Conservation (phyloP, 192 early-diverging fungal genomes). For the Linnemannia elongata region DNA sequence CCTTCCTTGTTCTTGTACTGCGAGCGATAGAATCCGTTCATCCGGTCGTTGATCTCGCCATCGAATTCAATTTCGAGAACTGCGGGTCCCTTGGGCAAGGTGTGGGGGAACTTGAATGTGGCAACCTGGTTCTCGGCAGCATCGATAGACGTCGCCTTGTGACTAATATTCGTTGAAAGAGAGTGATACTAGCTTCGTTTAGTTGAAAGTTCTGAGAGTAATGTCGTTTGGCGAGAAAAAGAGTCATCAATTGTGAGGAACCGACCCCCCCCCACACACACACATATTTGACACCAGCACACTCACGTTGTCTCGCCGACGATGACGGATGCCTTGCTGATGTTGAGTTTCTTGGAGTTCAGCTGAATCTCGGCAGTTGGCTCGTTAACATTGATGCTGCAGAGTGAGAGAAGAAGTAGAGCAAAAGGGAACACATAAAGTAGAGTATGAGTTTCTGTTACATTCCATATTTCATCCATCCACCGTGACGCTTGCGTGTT, state of each 20-base stretch:
- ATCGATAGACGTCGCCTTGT: constrained; percentile 55
- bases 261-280: too few species aligned
- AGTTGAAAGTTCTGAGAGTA: too few species aligned
- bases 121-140: constrained; percentile 55
- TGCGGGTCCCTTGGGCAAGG: constrained; percentile 58
- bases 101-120: constrained; percentile 68
- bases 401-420: neutral
- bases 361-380: constrained; percentile 22
- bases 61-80: constrained; percentile 43
- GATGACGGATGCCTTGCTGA: constrained; percentile 17
- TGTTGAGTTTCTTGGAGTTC: constrained; percentile 35
- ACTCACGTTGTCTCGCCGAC: constrained; percentile 26
- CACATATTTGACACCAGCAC: neutral
- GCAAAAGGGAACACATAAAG: neutral
- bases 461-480: neutral
- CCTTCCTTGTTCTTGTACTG: constrained; percentile 71
- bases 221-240: neutral
- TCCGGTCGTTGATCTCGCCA: constrained; percentile 67
- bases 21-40: constrained; percentile 88
- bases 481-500: too few species aligned
- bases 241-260: neutral
- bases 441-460: neutral
- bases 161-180: constrained; percentile 44
- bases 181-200: neutral
- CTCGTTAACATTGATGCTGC: constrained; percentile 35